phyloP scores from a whole-genome alignment of 352 stramenopile species.

The Phytophthora macrochlamydospora region DNA sequence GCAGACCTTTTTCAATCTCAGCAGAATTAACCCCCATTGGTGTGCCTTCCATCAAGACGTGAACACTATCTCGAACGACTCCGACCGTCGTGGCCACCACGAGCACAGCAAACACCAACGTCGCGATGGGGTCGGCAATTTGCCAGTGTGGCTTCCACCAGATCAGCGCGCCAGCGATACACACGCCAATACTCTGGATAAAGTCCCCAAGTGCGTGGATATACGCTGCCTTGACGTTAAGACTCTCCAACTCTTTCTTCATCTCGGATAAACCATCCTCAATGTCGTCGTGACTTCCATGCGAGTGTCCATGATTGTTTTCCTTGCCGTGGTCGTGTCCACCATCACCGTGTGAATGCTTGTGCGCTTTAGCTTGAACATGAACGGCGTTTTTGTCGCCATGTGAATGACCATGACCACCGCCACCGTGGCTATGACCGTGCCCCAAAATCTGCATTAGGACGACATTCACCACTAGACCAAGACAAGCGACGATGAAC shows the following conservation, averaged over 20 bases:
- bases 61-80: constrained; percentile 88
- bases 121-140: constrained; percentile 95
- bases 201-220: constrained; percentile 97
- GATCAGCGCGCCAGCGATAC: constrained; percentile 94
- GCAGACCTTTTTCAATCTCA: constrained; percentile 78
- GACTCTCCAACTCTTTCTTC: constrained; percentile 68
- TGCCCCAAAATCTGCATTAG: constrained; percentile 92
- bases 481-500: constrained; percentile 93
- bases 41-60: constrained; percentile 95
- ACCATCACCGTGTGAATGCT: constrained; percentile 12
- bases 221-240: constrained; percentile 96
- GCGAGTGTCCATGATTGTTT: constrained; percentile 22
- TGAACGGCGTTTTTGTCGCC: not conserved
- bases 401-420: constrained; percentile 29
- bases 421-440: constrained; percentile 53
- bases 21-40: constrained; percentile 84
- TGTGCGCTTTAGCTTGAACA: not conserved
- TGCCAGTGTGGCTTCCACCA: constrained; percentile 95
- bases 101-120: constrained; percentile 95
- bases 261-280: no score
- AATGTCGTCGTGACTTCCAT: constrained; percentile 18
- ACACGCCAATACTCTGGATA: constrained; percentile 94
- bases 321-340: not conserved
- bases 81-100: constrained; percentile 92
- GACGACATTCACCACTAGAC: constrained; percentile 94